phyloP scores from a whole-genome alignment of 331 rosid genomes.

The Malus hybrid region DNA sequence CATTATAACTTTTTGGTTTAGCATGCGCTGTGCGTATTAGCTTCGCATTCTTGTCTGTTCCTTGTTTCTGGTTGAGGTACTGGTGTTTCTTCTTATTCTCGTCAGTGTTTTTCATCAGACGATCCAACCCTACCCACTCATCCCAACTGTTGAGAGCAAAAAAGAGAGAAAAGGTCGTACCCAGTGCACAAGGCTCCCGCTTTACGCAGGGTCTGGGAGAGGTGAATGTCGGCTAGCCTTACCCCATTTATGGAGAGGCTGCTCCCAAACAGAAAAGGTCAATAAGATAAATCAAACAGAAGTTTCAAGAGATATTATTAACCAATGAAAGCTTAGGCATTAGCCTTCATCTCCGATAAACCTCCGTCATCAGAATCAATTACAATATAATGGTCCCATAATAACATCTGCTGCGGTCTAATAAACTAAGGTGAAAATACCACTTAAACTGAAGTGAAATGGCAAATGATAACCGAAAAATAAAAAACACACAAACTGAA shows the following conservation, averaged over 20 bases:
- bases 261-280: neutral
- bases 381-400: no score
- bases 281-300: conserved; percentile 4
- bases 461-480: neutral
- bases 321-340: neutral
- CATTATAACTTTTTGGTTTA: conserved; percentile 36
- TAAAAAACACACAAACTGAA: neutral
- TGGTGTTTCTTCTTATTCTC: conserved; percentile 45
- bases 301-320: neutral
- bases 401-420: neutral
- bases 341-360: neutral
- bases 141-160: conserved; percentile 57
- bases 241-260: no score
- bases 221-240: no score
- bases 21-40: conserved; percentile 20
- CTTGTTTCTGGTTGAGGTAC: conserved; percentile 22
- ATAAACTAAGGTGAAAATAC: neutral
- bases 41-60: conserved; percentile 37
- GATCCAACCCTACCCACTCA: conserved; percentile 70
- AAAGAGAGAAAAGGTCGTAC: neutral
- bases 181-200: no score
- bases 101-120: conserved; percentile 52
- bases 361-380: neutral
- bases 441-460: neutral
- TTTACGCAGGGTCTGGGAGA: no score